phyloP scores from a whole-genome alignment of 352 stramenopile species.

The Thalassiosira exigua region DNA sequence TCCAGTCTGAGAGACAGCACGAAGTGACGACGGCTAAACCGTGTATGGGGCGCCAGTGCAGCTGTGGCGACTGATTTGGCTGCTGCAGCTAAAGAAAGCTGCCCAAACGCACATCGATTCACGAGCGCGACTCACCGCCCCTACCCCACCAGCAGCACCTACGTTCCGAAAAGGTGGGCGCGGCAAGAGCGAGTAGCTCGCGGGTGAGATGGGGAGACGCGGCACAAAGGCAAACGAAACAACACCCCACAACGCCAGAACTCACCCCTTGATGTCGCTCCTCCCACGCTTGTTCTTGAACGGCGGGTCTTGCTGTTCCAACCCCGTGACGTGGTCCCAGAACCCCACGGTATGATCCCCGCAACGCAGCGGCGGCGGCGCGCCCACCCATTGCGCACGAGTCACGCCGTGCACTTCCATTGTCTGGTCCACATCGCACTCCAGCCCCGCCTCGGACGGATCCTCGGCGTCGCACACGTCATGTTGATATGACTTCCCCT shows the following conservation, averaged over 20 bases:
- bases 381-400: slow-evolving; percentile 58
- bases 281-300: slow-evolving; percentile 47
- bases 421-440: slow-evolving; percentile 60
- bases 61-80: too few relatives aligned
- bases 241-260: too few relatives aligned
- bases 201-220: not conserved
- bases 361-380: slow-evolving; percentile 56
- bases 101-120: too few relatives aligned
- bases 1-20: too few relatives aligned
- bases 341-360: slow-evolving; percentile 46
- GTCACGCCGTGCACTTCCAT: slow-evolving; percentile 68
- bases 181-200: not conserved
- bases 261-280: slow-evolving; percentile 42
- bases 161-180: not conserved
- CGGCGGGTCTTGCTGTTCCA: slow-evolving; percentile 47
- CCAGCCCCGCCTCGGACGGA: slow-evolving; percentile 34
- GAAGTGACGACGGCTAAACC: too few relatives aligned
- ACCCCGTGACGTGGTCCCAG: slow-evolving; percentile 57
- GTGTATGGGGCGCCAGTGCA: too few relatives aligned
- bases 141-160: slow-evolving; percentile 48
- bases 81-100: too few relatives aligned
- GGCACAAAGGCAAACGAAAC: not conserved
- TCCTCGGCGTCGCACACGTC: slow-evolving; percentile 46
- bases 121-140: slow-evolving; percentile 39
- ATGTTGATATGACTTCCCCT: slow-evolving; percentile 56